Conservation (phyloP, 2,329 filamentous ascomycete species). For the Hypoxylon sp. region DNA sequence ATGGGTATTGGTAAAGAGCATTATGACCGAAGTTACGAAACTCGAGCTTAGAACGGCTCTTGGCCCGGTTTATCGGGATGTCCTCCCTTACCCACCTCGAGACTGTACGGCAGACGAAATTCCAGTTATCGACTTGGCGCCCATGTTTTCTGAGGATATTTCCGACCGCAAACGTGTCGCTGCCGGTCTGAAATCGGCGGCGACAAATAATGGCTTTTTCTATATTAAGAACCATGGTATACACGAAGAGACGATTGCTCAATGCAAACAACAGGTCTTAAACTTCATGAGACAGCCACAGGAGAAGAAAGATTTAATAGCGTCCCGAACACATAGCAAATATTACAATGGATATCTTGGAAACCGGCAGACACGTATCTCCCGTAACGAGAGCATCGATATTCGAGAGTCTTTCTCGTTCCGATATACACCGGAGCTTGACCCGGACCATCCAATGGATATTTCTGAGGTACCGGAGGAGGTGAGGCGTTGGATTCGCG, state of each 20-base stretch:
- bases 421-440: constrained; percentile 67
- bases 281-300: constrained; percentile 65
- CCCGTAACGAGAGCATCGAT: constrained; percentile 65
- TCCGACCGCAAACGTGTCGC: constrained; percentile 60
- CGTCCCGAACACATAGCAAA: constrained; percentile 56
- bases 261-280: constrained; percentile 54
- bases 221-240: constrained; percentile 69
- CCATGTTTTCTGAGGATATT: constrained; percentile 57
- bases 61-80: constrained; percentile 54
- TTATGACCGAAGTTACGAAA: constrained; percentile 50
- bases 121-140: constrained; percentile 67
- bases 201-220: constrained; percentile 69
- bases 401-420: constrained; percentile 67
- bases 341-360: constrained; percentile 66
- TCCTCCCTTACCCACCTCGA: constrained; percentile 51
- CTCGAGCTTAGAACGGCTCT: constrained; percentile 55
- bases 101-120: constrained; percentile 61
- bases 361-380: constrained; percentile 62
- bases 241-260: constrained; percentile 53
- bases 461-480: constrained; percentile 61
- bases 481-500: constrained; percentile 59
- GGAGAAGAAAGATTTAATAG: constrained; percentile 60
- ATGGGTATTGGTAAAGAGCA: not conserved
- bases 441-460: constrained; percentile 61
- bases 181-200: constrained; percentile 60